Evolutionary conservation across 169 alveolate species (phyloP), one percentile per base, ranked within the genome.

Genomic region (Eimeria maxima): DNA sequence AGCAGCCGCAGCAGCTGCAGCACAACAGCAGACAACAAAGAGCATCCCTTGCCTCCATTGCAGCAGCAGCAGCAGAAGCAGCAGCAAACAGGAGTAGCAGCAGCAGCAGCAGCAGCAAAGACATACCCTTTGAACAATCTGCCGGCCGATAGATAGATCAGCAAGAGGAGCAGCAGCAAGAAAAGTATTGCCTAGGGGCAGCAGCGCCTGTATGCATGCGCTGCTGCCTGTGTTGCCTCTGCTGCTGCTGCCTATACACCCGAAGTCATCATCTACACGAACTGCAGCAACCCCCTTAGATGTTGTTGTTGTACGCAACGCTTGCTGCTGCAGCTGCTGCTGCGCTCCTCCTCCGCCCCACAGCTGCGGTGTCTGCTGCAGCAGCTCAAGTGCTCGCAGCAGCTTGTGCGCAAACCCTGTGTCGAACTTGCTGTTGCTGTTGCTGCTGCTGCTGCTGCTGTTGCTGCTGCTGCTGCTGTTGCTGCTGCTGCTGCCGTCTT

Each of bases 301-400:
- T 2, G 92, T 84, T 2, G 92, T 53, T 33, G 60, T 78, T 33
- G 74, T 53, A 69, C 57, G 78, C 20, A 55, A 22, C 29, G 4
- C 24, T 27, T 50, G 87, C 76, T 45, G 87, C 74, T 69, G 86
- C 88, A 69, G 88, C 95, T 89, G 95, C 87, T 67, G 86, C 88
- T 84, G 78, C 14, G 92, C 92, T 24, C 92, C 78, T 11, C 92
- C 92, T 1, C 92, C 92, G 1, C 92, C 92, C 92, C 92, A 84
- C 42, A 84, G 92, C 60, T 84, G 92, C 50, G 92, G 92, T 10
- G 92, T 84, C 92, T 84, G 92, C 92, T 84, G 92, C 92, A 84
- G 78, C 60, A 84, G 92, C 92, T 84, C 92, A 22, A 84, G 55
- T 13, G 80, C 92, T 0, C 45, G 74, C 92, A 84, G 92, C 74